phyloP scores from a whole-genome alignment of 2,329 filamentous ascomycete genomes.

The Colletotrichum incanum region DNA sequence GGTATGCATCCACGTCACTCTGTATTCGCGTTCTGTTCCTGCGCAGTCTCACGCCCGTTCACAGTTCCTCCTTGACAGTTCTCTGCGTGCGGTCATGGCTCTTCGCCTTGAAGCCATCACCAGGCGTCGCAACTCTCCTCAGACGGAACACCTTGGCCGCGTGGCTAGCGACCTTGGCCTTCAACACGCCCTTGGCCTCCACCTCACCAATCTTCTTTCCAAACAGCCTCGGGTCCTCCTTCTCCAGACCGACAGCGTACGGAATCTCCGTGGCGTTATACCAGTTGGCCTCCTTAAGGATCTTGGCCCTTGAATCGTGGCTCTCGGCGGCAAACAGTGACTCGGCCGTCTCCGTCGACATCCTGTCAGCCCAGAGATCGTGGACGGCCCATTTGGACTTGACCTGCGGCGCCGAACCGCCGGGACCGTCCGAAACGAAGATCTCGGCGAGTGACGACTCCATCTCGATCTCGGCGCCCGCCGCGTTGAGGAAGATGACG shows the following conservation, averaged over 20 bases:
- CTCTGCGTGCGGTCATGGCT: slow-evolving; percentile 43
- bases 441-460: slow-evolving; percentile 44
- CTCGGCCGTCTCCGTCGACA: slow-evolving; percentile 39
- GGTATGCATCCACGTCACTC: background rate
- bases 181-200: slow-evolving; percentile 40
- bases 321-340: slow-evolving; percentile 38
- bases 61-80: slow-evolving; percentile 44
- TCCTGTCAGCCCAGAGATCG: slow-evolving; percentile 46
- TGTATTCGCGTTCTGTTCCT: background rate
- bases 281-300: slow-evolving; percentile 41
- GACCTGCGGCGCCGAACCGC: slow-evolving; percentile 45
- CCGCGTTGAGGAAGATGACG: slow-evolving; percentile 42
- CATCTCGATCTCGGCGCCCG: slow-evolving; percentile 43
- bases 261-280: slow-evolving; percentile 45
- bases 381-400: slow-evolving; percentile 45
- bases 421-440: slow-evolving; percentile 46
- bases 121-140: slow-evolving; percentile 42
- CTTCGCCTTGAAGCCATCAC: slow-evolving; percentile 45
- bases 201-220: slow-evolving; percentile 44
- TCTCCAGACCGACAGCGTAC: slow-evolving; percentile 43
- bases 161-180: slow-evolving; percentile 41
- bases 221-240: slow-evolving; percentile 44
- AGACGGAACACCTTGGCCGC: slow-evolving; percentile 44
- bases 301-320: slow-evolving; percentile 16
- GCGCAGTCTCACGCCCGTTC: background rate